Evolutionary conservation across 352 stramenopile genomes (phyloP).

Genomic region (Phytophthora litchii): DNA sequence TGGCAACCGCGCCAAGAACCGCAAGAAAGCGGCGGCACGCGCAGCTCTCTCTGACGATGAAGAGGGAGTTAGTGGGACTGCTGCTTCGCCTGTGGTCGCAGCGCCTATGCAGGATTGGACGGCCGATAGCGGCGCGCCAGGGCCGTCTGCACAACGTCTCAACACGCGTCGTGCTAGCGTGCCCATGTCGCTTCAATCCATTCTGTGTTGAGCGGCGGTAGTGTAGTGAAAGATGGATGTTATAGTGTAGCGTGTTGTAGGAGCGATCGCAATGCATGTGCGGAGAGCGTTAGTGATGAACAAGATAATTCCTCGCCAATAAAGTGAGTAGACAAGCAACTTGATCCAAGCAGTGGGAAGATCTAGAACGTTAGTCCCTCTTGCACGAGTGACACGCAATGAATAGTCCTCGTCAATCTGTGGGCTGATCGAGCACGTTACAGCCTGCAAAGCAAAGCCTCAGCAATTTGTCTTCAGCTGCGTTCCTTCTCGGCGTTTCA

Average conservation of each 20-base stretch:
- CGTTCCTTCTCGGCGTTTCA: constrained; percentile 12
- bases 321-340: constrained; percentile 5
- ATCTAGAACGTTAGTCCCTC: constrained; percentile 23
- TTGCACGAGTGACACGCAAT: constrained; percentile 16
- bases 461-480: too few relatives aligned
- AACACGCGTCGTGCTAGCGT: constrained; percentile 45
- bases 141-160: constrained; percentile 28
- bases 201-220: constrained; percentile 58
- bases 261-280: background rate
- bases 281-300: constrained; percentile 11
- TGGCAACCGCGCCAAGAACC: constrained; percentile 48
- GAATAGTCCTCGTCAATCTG: background rate
- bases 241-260: constrained; percentile 19
- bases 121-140: background rate
- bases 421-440: background rate
- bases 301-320: constrained; percentile 10
- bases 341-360: constrained; percentile 22
- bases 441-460: background rate
- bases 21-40: constrained; percentile 36
- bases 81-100: constrained; percentile 15
- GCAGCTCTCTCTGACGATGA: constrained; percentile 58
- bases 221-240: constrained; percentile 22
- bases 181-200: constrained; percentile 76
- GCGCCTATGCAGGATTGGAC: constrained; percentile 20
- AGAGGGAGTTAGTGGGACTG: constrained; percentile 31